Evolutionary conservation across 495 filamentous ascomycete species (phyloP).

Genomic region (Aspergillus coremiiformis): DNA sequence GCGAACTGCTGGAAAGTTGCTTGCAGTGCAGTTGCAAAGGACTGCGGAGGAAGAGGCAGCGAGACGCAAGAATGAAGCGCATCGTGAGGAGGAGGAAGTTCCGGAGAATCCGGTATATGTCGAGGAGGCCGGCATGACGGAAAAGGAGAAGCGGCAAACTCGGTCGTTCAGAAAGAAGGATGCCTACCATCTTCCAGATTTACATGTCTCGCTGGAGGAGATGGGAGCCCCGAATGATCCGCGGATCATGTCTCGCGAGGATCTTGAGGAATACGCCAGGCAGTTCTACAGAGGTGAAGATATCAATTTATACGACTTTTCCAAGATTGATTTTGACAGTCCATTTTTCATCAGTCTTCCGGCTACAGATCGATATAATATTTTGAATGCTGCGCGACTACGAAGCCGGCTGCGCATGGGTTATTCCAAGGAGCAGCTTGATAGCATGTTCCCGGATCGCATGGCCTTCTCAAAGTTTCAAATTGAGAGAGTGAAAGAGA

Average conservation of each 20-base stretch:
- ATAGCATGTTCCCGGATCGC: slow-evolving; percentile 93
- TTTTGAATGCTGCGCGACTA: slow-evolving; percentile 84
- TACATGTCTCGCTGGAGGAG: slow-evolving; percentile 63
- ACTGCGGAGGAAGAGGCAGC: slow-evolving; percentile 75
- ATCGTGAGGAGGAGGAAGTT: slow-evolving; percentile 54
- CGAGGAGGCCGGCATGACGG: slow-evolving; percentile 76
- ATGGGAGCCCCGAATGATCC: slow-evolving; percentile 91
- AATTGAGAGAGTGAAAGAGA: slow-evolving; percentile 83
- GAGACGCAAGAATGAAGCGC: slow-evolving; percentile 42
- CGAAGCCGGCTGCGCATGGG: slow-evolving; percentile 89
- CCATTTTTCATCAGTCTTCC: slow-evolving; percentile 89
- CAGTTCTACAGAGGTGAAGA: slow-evolving; percentile 92
- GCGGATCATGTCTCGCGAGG: slow-evolving; percentile 87
- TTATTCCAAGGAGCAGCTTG: slow-evolving; percentile 89
- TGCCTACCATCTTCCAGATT: slow-evolving; percentile 84
- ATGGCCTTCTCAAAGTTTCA: slow-evolving; percentile 97
- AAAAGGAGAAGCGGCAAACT: slow-evolving; percentile 62
- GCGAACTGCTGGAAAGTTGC: slow-evolving; percentile 77
- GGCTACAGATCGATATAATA: slow-evolving; percentile 89
- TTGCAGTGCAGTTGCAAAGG: slow-evolving; percentile 89
- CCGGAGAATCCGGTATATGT: slow-evolving; percentile 78
- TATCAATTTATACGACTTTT: slow-evolving; percentile 96
- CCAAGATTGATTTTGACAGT: slow-evolving; percentile 94
- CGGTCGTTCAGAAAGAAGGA: slow-evolving; percentile 86
- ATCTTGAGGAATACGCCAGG: slow-evolving; percentile 83